Conservation (phyloP, 2,329 filamentous ascomycete genomes). For the Cladosporium sp. region DNA sequence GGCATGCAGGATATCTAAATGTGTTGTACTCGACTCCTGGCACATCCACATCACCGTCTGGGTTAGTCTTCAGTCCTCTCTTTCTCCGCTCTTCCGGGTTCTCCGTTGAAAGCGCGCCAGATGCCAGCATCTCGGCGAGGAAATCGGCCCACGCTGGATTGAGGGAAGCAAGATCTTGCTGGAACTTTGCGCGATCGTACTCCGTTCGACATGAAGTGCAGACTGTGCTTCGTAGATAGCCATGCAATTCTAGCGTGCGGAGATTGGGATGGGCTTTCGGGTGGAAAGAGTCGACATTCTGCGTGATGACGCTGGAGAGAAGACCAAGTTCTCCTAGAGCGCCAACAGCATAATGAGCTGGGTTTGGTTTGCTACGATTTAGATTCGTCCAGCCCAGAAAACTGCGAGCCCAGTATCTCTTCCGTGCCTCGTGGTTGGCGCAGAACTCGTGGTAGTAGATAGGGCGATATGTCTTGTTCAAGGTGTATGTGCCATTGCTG, state of each 20-base stretch:
- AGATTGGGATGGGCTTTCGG: constrained; percentile 67
- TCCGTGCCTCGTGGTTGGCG: constrained; percentile 73
- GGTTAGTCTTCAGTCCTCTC: constrained; percentile 76
- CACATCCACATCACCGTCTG: constrained; percentile 91
- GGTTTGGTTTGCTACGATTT: constrained; percentile 73
- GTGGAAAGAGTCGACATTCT: constrained; percentile 98
- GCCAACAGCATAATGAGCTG: constrained; percentile 71
- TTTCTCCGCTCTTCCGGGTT: constrained; percentile 65
- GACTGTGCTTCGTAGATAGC: constrained; percentile 75
- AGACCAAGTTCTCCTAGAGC: constrained; percentile 69
- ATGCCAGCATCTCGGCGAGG: constrained; percentile 64
- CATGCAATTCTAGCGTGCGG: constrained; percentile 81
- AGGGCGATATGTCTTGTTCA: constrained; percentile 85
- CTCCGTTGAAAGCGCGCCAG: constrained; percentile 73
- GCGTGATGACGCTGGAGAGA: constrained; percentile 76
- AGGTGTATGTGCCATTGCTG: constrained; percentile 81
- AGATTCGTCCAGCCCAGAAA: constrained; percentile 90
- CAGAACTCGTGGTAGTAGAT: constrained; percentile 93
- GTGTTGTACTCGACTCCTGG: constrained; percentile 82
- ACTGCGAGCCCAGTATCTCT: constrained; percentile 93
- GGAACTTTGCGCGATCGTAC: constrained; percentile 69
- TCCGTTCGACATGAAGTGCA: constrained; percentile 75
- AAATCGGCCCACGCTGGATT: constrained; percentile 86
- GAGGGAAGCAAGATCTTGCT: constrained; percentile 67
- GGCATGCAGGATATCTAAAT: constrained; percentile 88